Conservation (phyloP, 2,329 filamentous ascomycete genomes). For the Raffaelea ambrosiae region DNA sequence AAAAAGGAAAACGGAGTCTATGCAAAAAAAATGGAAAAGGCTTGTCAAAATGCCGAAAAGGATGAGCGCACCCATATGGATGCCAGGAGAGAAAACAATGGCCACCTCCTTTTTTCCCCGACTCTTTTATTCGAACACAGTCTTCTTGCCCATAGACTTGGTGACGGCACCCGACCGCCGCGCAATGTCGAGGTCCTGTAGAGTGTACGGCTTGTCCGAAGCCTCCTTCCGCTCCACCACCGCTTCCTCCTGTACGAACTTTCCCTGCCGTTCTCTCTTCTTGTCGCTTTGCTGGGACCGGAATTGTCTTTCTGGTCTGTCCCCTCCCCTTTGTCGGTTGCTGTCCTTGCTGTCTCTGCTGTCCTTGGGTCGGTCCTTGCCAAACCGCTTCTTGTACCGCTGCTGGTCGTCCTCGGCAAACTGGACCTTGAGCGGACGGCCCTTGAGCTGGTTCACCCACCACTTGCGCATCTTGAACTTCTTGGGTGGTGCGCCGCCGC, state of each 20-base stretch:
- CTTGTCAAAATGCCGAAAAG: too few relatives aligned
- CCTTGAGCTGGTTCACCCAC: conserved; percentile 79
- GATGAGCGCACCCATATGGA: too few relatives aligned
- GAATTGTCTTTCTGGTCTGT: too few relatives aligned
- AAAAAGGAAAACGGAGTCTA: background rate
- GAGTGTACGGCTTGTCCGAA: conserved; percentile 23
- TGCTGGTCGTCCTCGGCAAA: conserved; percentile 86
- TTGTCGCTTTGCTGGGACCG: too few relatives aligned
- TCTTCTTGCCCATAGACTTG: conserved; percentile 69
- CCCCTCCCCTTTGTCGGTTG: conserved; percentile 12
- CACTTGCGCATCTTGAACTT: conserved; percentile 60
- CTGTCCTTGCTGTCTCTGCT: conserved; percentile 11
- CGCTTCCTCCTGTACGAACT: conserved; percentile 8
- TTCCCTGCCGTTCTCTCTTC: conserved; percentile 21
- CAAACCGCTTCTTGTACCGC: conserved; percentile 89
- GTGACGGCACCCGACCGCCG: conserved; percentile 74
- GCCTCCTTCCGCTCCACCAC: background rate
- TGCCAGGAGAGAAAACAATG: too few relatives aligned
- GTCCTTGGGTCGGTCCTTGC: conserved; percentile 56
- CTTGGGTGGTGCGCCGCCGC: conserved; percentile 38
- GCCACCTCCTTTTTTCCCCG: background rate
- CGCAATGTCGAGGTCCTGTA: conserved; percentile 41
- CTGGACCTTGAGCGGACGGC: conserved; percentile 77
- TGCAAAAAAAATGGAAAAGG: background rate
- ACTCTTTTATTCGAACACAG: conserved; percentile 59